phyloP scores from a whole-genome alignment of 2,329 filamentous ascomycete genomes.

The Cladosporium colombiae region DNA sequence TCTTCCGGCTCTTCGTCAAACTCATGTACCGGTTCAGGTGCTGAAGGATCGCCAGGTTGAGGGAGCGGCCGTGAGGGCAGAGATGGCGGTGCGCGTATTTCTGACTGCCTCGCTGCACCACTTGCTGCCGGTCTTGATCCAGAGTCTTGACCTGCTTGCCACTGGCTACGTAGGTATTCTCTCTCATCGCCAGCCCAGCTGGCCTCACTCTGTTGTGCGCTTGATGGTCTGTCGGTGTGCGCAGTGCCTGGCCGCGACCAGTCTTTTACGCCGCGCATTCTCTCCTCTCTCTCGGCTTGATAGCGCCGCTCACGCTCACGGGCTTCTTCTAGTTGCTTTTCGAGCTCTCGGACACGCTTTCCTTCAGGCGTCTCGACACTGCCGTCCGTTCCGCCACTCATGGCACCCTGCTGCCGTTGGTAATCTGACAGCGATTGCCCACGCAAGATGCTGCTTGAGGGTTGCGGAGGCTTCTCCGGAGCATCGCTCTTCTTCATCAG shows the following conservation, averaged over 20 bases:
- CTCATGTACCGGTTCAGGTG: slow-evolving; percentile 4
- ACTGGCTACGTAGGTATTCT: slow-evolving; percentile 62
- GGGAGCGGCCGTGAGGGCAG: slow-evolving; percentile 53
- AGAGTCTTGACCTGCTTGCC: slow-evolving; percentile 44
- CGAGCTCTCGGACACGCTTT: slow-evolving; percentile 75
- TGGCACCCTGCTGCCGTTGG: slow-evolving; percentile 63
- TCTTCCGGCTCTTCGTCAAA: slow-evolving; percentile 11
- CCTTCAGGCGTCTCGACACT: slow-evolving; percentile 55
- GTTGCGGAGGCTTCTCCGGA: slow-evolving; percentile 52
- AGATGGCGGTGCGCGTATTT: slow-evolving; percentile 35
- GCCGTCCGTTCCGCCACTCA: slow-evolving; percentile 40
- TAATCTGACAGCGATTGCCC: slow-evolving; percentile 89
- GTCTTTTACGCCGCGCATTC: slow-evolving; percentile 42
- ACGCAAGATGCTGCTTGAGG: slow-evolving; percentile 59
- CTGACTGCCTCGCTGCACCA: slow-evolving; percentile 21
- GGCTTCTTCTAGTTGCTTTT: slow-evolving; percentile 68
- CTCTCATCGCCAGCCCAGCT: slow-evolving; percentile 69
- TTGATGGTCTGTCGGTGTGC: slow-evolving; percentile 28
- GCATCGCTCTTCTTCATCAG: slow-evolving; percentile 63
- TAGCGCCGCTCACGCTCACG: slow-evolving; percentile 67
- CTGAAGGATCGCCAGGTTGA: slow-evolving; percentile 29
- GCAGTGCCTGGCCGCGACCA: slow-evolving; percentile 40
- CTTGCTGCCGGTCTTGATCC: slow-evolving; percentile 24
- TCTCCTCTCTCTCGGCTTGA: slow-evolving; percentile 59
- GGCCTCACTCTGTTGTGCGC: slow-evolving; percentile 55